A percentile compares a stretch with the other conserved stretches of the same genome.
These are phyloP conservation scores for Chytridium lagenaria DNA, from an alignment of 371 early-diverging fungal species.

Conservation along the genomic window DNA sequence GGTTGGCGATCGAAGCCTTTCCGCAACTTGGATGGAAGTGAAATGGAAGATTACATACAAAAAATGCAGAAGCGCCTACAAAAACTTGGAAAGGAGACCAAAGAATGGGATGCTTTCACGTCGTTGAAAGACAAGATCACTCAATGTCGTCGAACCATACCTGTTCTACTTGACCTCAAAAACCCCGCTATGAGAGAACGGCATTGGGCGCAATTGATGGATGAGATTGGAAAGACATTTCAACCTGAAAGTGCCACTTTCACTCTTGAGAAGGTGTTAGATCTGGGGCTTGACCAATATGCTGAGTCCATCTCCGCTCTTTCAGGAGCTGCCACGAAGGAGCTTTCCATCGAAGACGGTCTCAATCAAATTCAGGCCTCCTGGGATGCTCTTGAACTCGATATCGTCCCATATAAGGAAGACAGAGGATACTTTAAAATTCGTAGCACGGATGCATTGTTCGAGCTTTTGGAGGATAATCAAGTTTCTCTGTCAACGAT, in stretches of 20 bases:
- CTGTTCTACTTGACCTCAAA: constrained; percentile 54
- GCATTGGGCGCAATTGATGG: constrained; percentile 64
- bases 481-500: constrained; percentile 63
- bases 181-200: constrained; percentile 63
- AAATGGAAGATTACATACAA: constrained; percentile 58
- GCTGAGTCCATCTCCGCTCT: constrained; percentile 52
- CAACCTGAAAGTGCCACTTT: constrained; percentile 49
- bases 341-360: constrained; percentile 61
- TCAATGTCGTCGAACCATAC: constrained; percentile 54
- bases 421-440: constrained; percentile 60
- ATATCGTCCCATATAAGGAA: constrained; percentile 61
- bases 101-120: constrained; percentile 58
- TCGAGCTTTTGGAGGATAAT: constrained; percentile 64
- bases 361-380: constrained; percentile 50
- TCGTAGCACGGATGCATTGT: constrained; percentile 54
- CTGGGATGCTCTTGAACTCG: constrained; percentile 58
- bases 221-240: constrained; percentile 61
- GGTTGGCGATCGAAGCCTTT: constrained; percentile 52
- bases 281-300: constrained; percentile 59
- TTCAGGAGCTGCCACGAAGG: constrained; percentile 58
- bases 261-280: constrained; percentile 59
- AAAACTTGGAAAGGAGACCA: constrained; percentile 54
- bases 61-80: constrained; percentile 46
- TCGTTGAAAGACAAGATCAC: constrained; percentile 51
- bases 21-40: constrained; percentile 48